Percentiles rank a stretch among this genome's conserved stretches.
Conservation (phyloP, 768 basidiomycete species). For the Trametes cubensis region DNA sequence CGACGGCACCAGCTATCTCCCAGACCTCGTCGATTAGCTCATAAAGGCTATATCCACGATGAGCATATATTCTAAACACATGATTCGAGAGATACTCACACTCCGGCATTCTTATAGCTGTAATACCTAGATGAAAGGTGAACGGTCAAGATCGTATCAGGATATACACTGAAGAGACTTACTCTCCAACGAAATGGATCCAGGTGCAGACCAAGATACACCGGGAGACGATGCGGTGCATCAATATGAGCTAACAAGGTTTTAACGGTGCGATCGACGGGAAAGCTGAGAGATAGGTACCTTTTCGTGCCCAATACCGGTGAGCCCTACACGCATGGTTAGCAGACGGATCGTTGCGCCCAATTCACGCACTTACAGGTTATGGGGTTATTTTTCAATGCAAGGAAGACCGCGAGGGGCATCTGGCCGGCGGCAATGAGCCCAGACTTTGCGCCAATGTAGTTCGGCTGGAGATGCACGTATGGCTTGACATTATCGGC, state of each 20-base stretch:
- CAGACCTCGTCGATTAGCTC: conserved; percentile 11
- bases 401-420: conserved; percentile 52
- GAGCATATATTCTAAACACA: not conserved
- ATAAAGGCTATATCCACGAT: not conserved
- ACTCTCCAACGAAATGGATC: conserved; percentile 44
- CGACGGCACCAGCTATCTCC: conserved; percentile 28
- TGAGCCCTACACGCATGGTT: conserved; percentile 40
- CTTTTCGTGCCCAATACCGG: conserved; percentile 58
- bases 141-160: not conserved
- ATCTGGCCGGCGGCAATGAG: conserved; percentile 48
- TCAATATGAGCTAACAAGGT: conserved; percentile 38
- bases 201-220: conserved; percentile 45
- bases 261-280: not conserved
- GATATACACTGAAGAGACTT: not conserved
- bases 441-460: conserved; percentile 38
- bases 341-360: too few relatives aligned
- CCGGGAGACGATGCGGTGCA: conserved; percentile 49
- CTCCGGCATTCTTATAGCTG: not conserved
- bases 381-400: conserved; percentile 58
- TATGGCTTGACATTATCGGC: conserved; percentile 7
- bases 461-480: conserved; percentile 21
- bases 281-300: not conserved
- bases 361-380: conserved; percentile 32
- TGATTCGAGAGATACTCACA: not conserved
- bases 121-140: conserved; percentile 8